Percentiles rank a stretch among this genome's conserved stretches.
Evolutionary conservation across 1,284 basidiomycete genomes (phyloP).

Genomic region (Trichosporon ovoides): DNA sequence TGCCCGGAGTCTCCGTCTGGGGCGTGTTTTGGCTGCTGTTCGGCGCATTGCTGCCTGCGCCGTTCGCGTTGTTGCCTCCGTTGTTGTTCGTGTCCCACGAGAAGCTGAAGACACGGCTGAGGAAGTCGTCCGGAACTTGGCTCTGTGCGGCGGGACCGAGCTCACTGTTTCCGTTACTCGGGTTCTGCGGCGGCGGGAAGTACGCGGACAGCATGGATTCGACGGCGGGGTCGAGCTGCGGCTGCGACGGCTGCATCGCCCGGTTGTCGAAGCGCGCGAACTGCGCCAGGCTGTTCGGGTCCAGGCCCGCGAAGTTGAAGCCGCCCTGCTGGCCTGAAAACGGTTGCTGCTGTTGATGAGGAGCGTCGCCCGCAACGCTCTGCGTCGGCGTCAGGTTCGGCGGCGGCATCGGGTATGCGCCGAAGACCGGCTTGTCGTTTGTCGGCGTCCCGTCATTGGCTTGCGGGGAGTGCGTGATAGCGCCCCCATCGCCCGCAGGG

Average conservation of each 20-base stretch:
- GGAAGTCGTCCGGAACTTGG: slow-evolving; percentile 43
- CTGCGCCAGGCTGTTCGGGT: slow-evolving; percentile 17
- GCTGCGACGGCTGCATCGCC: slow-evolving; percentile 27
- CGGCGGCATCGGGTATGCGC: slow-evolving; percentile 43
- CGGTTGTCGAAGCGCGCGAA: slow-evolving; percentile 32
- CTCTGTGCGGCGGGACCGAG: slow-evolving; percentile 16
- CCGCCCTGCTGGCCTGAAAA: neutral
- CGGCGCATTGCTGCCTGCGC: neutral
- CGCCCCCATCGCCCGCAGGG: slow-evolving; percentile 10
- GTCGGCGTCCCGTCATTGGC: slow-evolving; percentile 21
- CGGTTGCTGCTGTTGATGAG: neutral
- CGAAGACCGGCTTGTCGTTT: slow-evolving; percentile 39
- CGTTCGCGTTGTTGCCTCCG: slow-evolving; percentile 4
- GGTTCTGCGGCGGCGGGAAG: slow-evolving; percentile 26
- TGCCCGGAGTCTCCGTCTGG: slow-evolving; percentile 7
- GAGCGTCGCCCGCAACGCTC: neutral
- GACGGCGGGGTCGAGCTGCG: slow-evolving; percentile 38
- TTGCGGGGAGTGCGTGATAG: slow-evolving; percentile 2
- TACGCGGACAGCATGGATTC: slow-evolving; percentile 40
- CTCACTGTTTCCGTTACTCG: neutral
- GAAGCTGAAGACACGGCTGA: slow-evolving; percentile 42
- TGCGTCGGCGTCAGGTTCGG: slow-evolving; percentile 4
- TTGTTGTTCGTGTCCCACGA: slow-evolving; percentile 35
- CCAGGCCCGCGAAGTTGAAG: slow-evolving; percentile 28
- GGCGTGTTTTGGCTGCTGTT: slow-evolving; percentile 3